Conservation (phyloP, 495 filamentous ascomycete genomes). For the Lepraria neglecta region DNA sequence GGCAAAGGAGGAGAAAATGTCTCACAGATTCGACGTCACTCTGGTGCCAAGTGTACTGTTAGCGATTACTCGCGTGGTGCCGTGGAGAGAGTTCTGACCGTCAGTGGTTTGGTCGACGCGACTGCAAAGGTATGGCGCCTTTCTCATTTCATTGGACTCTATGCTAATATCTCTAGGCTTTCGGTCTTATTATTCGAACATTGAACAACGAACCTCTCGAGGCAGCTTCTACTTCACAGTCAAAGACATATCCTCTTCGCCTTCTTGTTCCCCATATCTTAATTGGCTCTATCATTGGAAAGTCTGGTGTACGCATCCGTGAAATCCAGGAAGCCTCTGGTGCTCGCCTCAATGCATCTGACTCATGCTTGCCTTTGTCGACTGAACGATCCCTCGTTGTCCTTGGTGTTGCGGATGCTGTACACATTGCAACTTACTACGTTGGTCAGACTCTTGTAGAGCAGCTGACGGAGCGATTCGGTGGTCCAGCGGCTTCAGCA, state of each 20-base stretch:
- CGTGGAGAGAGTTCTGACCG: conserved; percentile 93
- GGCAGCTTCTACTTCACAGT: conserved; percentile 77
- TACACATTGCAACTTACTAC: conserved; percentile 98
- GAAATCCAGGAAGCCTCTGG: conserved; percentile 98
- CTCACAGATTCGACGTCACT: conserved; percentile 82
- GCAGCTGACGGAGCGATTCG: conserved; percentile 92
- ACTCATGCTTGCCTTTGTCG: conserved; percentile 85
- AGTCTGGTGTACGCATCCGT: conserved; percentile 87
- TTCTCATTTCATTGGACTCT: background rate
- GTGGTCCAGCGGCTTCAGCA: conserved; percentile 89
- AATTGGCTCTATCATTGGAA: conserved; percentile 98
- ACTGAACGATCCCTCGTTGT: conserved; percentile 95
- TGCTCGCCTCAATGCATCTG: conserved; percentile 92
- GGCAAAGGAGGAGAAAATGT: conserved; percentile 99
- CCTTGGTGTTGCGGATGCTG: conserved; percentile 83
- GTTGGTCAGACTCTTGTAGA: conserved; percentile 93
- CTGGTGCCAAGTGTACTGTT: conserved; percentile 94
- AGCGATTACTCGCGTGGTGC: conserved; percentile 96
- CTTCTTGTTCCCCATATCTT: conserved; percentile 94
- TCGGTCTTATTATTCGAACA: conserved; percentile 95
- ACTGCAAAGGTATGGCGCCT: conserved; percentile 76
- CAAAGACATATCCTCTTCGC: conserved; percentile 94
- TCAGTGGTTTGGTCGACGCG: conserved; percentile 90
- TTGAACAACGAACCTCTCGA: conserved; percentile 92
- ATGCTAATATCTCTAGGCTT: conserved; percentile 56